phyloP scores from a whole-genome alignment of 164 flowering plant species.

The Kingdonia uniflora region DNA sequence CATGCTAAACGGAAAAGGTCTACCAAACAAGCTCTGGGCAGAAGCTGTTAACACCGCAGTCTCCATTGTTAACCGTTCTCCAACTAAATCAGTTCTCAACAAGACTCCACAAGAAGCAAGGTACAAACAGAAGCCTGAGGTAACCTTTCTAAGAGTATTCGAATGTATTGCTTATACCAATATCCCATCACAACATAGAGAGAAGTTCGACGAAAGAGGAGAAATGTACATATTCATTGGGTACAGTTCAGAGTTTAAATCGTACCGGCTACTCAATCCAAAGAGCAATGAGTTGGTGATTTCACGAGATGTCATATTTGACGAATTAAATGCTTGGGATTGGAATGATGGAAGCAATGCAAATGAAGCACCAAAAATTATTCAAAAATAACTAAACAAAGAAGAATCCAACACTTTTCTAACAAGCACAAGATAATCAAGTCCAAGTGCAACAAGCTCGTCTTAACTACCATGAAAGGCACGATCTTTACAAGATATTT shows the following conservation, averaged over 20 bases:
- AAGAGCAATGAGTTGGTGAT: not conserved
- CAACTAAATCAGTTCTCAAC: too few relatives aligned
- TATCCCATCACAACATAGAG: not conserved
- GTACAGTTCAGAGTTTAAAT: conserved; percentile 3
- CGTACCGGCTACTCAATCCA: not conserved
- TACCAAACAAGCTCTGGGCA: too few relatives aligned
- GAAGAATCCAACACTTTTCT: not conserved
- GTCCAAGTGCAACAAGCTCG: not conserved
- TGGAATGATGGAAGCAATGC: not conserved
- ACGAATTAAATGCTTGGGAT: not conserved
- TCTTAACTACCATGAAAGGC: not conserved
- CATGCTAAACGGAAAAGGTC: too few relatives aligned
- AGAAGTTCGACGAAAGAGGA: conserved; percentile 8
- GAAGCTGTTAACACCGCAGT: too few relatives aligned
- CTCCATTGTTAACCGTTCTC: too few relatives aligned
- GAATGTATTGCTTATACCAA: conserved; percentile 7
- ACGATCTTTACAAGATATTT: not conserved
- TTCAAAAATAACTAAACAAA: not conserved
- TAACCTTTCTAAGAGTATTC: not conserved
- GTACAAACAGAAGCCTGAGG: not conserved
- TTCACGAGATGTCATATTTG: conserved; percentile 6
- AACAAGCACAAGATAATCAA: not conserved
- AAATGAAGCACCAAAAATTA: not conserved
- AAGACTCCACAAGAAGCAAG: conserved; percentile 7
- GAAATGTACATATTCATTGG: conserved; percentile 6